Evolutionary conservation across 2,329 filamentous ascomycete species (phyloP), one percentile per base, ranked within the genome.

Genomic region (Aureobasidium sp.): DNA sequence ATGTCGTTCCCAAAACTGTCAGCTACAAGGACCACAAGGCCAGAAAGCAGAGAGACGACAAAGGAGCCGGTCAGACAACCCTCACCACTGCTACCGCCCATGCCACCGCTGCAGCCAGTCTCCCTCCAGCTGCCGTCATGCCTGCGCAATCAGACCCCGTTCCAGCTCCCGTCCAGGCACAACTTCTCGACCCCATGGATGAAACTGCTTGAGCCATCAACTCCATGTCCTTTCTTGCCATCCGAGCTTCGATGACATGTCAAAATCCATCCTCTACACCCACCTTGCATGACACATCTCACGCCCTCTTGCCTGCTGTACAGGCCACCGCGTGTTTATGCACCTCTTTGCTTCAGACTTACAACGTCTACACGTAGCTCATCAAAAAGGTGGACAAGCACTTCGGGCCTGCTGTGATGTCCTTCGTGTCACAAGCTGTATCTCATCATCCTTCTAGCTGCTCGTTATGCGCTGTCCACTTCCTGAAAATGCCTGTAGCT

Each of bases 1-100:
- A 98, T 69, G 81, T 95, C 22, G 86, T 96, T 32, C 93, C 93
- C 54, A 86, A 86, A 67, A 96, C 90, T 1, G 80, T 84, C 5
- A 83, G 88, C 14, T 94, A 83, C 73, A 88, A 86, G 66, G 80
- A 87, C 60, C 80, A 86, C 71, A 91, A 90, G 72, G 83, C 83
- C 59, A 72, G 70, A 63, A 70, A 70, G 56, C 77, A 75, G 6
- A 72, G 73, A 59, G 62, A 65, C 25, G 45, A 50, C 7, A 35
- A 41, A 16, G 35, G 51, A 30, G 27, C 37, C 6, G 53, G 53
- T 17, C 51, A 53, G 22, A 53, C 41, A 2, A 53, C 51, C 22
- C 51, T 53, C 11, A 27, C 50, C 6, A 16, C 22, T 6, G 37
- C 17, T 21, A 17, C 37, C 6, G 6, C 38, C n/a, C 8, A 27